phyloP scores from a whole-genome alignment of 306 rosid genomes.

The Purshia tridentata region DNA sequence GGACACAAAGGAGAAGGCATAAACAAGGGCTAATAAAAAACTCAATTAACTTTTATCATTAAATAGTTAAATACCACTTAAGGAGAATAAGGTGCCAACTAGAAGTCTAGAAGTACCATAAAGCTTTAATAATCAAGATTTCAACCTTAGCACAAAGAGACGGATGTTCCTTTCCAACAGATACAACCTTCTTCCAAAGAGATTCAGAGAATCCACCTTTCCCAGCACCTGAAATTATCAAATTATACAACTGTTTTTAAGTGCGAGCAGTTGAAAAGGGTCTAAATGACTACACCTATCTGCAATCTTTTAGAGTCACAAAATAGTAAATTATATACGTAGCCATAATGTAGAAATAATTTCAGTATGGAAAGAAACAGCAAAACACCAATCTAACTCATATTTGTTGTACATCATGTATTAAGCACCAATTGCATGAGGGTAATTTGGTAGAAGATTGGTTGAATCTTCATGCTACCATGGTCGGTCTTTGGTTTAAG shows the following conservation, averaged over 20 bases:
- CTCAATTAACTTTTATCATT: neutral
- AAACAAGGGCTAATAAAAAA: neutral
- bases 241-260: neutral
- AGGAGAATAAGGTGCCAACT: neutral
- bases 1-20: neutral
- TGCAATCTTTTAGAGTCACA: neutral
- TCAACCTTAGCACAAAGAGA: conserved; percentile 89
- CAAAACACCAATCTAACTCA: neutral
- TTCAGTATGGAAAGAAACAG: neutral
- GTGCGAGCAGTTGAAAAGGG: neutral
- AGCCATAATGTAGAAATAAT: neutral
- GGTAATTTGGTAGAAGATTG: too few species aligned
- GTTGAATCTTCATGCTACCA: too few species aligned
- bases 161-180: conserved; percentile 89
- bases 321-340: neutral
- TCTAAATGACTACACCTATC: neutral
- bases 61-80: neutral
- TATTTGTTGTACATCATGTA: neutral
- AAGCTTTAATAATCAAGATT: neutral
- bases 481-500: too few species aligned
- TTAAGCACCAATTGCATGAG: too few species aligned
- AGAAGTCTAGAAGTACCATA: neutral
- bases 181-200: conserved; percentile 84
- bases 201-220: conserved; percentile 67
- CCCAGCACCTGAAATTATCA: conserved; percentile 55